These are phyloP conservation scores for Vaccinium darrowii DNA, from an alignment of 148 eudicot genomes.

Conservation along the genomic window DNA sequence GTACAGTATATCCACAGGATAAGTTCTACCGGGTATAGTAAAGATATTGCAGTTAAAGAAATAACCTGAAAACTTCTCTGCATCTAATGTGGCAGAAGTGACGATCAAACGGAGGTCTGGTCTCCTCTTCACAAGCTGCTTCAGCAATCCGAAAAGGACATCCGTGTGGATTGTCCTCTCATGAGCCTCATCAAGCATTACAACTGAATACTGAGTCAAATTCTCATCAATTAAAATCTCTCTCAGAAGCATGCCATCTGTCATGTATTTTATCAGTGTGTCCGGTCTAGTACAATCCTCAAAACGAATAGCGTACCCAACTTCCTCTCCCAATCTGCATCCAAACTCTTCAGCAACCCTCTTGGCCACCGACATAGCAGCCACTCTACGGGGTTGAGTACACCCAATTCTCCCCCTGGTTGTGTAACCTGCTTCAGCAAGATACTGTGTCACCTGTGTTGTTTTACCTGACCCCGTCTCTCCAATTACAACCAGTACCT, in stretches of 20 bases:
- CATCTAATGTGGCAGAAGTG: constrained; percentile 93
- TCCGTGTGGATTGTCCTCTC: constrained; percentile 95
- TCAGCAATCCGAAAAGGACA: constrained; percentile 81
- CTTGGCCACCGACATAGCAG: constrained; percentile 96
- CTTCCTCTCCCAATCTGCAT: constrained; percentile 93
- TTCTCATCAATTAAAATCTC: constrained; percentile 77
- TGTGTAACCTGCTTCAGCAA: constrained; percentile 97
- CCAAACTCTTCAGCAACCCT: constrained; percentile 97
- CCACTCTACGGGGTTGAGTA: constrained; percentile 98
- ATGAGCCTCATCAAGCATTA: constrained; percentile 99
- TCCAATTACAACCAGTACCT: constrained; percentile 90
- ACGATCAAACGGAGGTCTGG: constrained; percentile 86
- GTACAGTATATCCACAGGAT: constrained; percentile 69
- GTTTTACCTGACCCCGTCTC: constrained; percentile 98
- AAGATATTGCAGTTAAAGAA: constrained; percentile 79
- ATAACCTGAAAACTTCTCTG: constrained; percentile 87
- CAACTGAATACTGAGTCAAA: constrained; percentile 75
- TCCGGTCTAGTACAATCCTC: constrained; percentile 97
- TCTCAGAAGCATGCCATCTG: constrained; percentile 95
- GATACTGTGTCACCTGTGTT: constrained; percentile 92
- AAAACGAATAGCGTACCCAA: constrained; percentile 92
- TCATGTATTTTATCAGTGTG: constrained; percentile 92
- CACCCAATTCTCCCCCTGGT: constrained; percentile 89
- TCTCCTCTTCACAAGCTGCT: constrained; percentile 66
- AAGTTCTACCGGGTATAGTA: constrained; percentile 91